Percentiles rank a stretch among this genome's conserved stretches.
phyloP scores from a whole-genome alignment of 2,329 filamentous ascomycete genomes.

The Scedosporium apiospermum region DNA sequence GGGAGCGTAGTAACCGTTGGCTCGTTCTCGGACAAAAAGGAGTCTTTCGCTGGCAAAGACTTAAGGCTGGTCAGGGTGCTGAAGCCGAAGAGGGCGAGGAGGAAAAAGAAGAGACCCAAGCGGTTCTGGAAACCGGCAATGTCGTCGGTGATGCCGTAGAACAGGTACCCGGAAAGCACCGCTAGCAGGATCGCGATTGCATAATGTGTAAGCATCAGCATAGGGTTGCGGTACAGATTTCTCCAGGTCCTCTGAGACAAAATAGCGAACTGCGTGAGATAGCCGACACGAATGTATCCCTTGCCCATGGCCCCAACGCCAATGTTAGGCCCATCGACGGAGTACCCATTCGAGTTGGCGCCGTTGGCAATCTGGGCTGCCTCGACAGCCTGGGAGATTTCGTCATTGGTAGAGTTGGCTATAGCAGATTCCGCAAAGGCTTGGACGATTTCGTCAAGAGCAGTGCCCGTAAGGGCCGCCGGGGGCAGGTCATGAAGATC shows the following conservation, averaged over 20 bases:
- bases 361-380: constrained; percentile 60
- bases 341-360: constrained; percentile 43
- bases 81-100: constrained; percentile 92
- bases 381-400: constrained; percentile 63
- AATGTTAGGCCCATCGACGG: constrained; percentile 35
- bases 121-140: constrained; percentile 97
- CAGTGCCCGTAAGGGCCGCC: constrained; percentile 54
- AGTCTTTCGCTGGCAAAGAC: constrained; percentile 89
- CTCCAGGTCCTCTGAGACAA: constrained; percentile 89
- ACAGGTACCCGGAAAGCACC: constrained; percentile 88
- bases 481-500: constrained; percentile 57
- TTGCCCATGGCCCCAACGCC: constrained; percentile 55
- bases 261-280: constrained; percentile 76
- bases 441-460: constrained; percentile 71
- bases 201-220: constrained; percentile 97
- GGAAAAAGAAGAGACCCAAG: constrained; percentile 94
- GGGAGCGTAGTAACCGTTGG: constrained; percentile 93
- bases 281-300: constrained; percentile 74
- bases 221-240: constrained; percentile 93
- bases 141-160: constrained; percentile 92
- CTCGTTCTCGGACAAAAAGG: constrained; percentile 84
- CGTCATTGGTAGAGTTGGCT: constrained; percentile 61
- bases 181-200: constrained; percentile 92
- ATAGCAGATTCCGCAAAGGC: constrained; percentile 74
- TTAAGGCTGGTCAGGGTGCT: constrained; percentile 89